Conservation (phyloP, 768 basidiomycete genomes). For the Xerocomus potaroensis region DNA sequence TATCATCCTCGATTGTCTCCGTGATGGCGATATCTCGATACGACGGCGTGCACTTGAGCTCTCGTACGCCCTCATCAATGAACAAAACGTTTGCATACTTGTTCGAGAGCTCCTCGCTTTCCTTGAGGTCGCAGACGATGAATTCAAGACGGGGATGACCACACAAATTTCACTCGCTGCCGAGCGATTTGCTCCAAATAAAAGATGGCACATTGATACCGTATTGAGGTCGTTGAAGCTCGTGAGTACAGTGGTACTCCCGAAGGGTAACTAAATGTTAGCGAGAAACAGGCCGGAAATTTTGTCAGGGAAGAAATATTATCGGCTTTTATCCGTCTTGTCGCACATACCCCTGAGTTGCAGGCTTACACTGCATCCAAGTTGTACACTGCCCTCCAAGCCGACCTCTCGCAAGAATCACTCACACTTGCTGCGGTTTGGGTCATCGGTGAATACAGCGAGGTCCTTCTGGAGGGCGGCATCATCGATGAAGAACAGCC, state of each 20-base stretch:
- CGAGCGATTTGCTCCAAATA: conserved; percentile 94
- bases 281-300: conserved; percentile 98
- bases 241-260: conserved; percentile 43
- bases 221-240: conserved; percentile 88
- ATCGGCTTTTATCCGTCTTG: conserved; percentile 91
- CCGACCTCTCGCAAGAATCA: conserved; percentile 95
- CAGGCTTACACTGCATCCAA: conserved; percentile 94
- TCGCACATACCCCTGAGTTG: conserved; percentile 94
- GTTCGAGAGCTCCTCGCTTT: conserved; percentile 92
- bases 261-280: too few relatives aligned
- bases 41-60: conserved; percentile 93
- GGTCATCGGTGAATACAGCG: conserved; percentile 96
- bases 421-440: conserved; percentile 90
- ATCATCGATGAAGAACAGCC: conserved; percentile 73
- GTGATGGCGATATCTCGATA: conserved; percentile 99
- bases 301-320: conserved; percentile 96
- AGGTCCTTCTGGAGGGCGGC: conserved; percentile 82
- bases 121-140: conserved; percentile 97
- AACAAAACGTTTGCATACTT: conserved; percentile 87
- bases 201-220: conserved; percentile 99
- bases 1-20: conserved; percentile 97
- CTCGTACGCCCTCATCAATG: conserved; percentile 95
- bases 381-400: conserved; percentile 79
- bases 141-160: conserved; percentile 97
- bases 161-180: conserved; percentile 96